Percentiles rank a stretch among this genome's conserved stretches.
phyloP scores from a whole-genome alignment of 495 filamentous ascomycete genomes.

The Penicillium lagena region DNA sequence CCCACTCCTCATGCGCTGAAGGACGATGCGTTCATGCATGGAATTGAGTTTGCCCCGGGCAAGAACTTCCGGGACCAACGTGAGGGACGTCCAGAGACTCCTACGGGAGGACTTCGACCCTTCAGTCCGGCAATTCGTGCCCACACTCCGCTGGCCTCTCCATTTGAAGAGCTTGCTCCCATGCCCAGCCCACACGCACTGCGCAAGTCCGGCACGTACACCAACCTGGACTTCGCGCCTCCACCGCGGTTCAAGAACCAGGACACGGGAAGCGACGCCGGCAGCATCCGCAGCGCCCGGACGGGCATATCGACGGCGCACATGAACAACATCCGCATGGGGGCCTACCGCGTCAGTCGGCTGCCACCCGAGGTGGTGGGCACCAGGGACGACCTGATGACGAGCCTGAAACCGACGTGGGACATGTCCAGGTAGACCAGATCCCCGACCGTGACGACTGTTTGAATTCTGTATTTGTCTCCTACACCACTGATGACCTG shows the following conservation, averaged over 20 bases:
- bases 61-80: conserved; percentile 58
- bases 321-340: conserved; percentile 70
- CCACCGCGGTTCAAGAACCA: conserved; percentile 74
- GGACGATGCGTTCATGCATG: conserved; percentile 70
- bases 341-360: conserved; percentile 84
- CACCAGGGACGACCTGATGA: conserved; percentile 63
- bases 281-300: conserved; percentile 80
- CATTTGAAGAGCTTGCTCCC: conserved; percentile 78
- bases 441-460: conserved; percentile 22
- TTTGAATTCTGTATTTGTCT: background rate
- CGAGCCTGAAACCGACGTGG: conserved; percentile 74
- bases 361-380: conserved; percentile 80
- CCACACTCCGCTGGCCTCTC: conserved; percentile 69
- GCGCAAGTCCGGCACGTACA: conserved; percentile 85
- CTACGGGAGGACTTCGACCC: conserved; percentile 65
- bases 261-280: conserved; percentile 71
- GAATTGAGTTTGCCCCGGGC: conserved; percentile 86
- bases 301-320: conserved; percentile 71
- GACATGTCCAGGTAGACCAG: conserved; percentile 44
- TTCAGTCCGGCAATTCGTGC: conserved; percentile 65
- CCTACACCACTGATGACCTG: background rate
- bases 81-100: conserved; percentile 73
- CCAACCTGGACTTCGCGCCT: conserved; percentile 90
- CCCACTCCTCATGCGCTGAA: conserved; percentile 82
- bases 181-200: conserved; percentile 90